phyloP scores from a whole-genome alignment of 2,329 filamentous ascomycete species.

The Arthroderma uncinatum region DNA sequence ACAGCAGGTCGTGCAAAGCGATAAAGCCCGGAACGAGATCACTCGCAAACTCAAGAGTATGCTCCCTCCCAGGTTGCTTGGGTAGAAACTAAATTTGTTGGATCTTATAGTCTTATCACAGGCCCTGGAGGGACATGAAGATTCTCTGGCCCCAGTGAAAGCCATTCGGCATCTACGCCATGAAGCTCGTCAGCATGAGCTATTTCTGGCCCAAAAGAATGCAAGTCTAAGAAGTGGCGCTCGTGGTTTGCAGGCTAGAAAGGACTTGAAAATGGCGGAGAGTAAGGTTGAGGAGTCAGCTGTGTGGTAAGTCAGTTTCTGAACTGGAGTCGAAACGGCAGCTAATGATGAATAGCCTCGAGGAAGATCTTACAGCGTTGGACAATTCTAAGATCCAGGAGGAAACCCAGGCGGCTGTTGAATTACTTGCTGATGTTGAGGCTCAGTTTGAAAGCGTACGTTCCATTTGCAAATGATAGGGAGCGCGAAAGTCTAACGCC shows the following conservation, averaged over 20 bases:
- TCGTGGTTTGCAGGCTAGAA: slow-evolving; percentile 64
- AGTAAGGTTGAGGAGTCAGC: slow-evolving; percentile 51
- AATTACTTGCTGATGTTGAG: slow-evolving; percentile 59
- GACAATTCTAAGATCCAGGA: slow-evolving; percentile 45
- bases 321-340: background rate
- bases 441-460: slow-evolving; percentile 53
- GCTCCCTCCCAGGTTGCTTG: slow-evolving; percentile 10
- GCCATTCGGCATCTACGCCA: slow-evolving; percentile 53
- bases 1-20: slow-evolving; percentile 52
- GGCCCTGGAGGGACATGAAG: slow-evolving; percentile 46
- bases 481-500: background rate
- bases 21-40: slow-evolving; percentile 41
- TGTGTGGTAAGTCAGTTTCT: slow-evolving; percentile 32
- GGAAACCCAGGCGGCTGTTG: slow-evolving; percentile 58
- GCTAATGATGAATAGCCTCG: slow-evolving; percentile 22
- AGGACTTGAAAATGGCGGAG: slow-evolving; percentile 59
- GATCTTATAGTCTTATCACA: slow-evolving; percentile 41
- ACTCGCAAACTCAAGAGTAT: slow-evolving; percentile 51
- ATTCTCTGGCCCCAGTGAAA: slow-evolving; percentile 48
- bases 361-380: slow-evolving; percentile 48
- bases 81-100: background rate
- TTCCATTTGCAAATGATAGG: background rate
- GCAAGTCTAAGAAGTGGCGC: slow-evolving; percentile 63
- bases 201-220: slow-evolving; percentile 62
- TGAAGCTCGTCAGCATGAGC: slow-evolving; percentile 48